phyloP scores from a whole-genome alignment of 305 asterid species.

The Lippia alba region DNA sequence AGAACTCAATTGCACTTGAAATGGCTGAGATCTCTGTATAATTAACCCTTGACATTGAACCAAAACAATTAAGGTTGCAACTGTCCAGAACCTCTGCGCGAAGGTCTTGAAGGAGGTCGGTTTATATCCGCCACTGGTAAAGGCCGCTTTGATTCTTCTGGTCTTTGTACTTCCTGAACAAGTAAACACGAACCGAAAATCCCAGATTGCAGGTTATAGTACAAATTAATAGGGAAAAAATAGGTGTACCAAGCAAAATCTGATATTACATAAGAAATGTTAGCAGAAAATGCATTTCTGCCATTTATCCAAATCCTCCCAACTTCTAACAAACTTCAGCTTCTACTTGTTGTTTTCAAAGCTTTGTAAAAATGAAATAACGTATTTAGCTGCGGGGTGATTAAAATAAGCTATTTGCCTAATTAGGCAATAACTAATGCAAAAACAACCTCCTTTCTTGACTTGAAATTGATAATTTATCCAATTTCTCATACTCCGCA shows the following conservation, averaged over 20 bases:
- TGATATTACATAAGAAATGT: background rate
- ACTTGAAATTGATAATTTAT: background rate
- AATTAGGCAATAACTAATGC: background rate
- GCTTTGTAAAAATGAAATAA: background rate
- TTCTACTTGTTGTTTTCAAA: too few species aligned
- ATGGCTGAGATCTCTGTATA: slow-evolving; percentile 35
- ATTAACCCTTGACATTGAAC: slow-evolving; percentile 37
- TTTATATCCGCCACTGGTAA: slow-evolving; percentile 39
- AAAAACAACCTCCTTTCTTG: background rate
- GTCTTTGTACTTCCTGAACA: slow-evolving; percentile 69
- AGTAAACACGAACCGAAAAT: slow-evolving; percentile 8
- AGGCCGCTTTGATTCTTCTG: slow-evolving; percentile 61
- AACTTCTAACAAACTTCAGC: too few species aligned
- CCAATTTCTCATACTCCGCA: background rate
- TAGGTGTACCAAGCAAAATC: background rate
- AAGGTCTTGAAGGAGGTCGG: slow-evolving; percentile 70
- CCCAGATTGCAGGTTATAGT: slow-evolving; percentile 12
- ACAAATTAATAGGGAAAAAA: background rate
- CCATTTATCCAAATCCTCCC: too few species aligned
- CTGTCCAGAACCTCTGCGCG: slow-evolving; percentile 72
- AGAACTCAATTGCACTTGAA: slow-evolving; percentile 32
- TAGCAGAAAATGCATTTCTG: too few species aligned
- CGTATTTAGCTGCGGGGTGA: background rate
- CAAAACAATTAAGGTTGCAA: slow-evolving; percentile 48
- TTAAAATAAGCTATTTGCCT: background rate